Conservation (phyloP, 306 rosid genomes). For the Carpinus fangiana region DNA sequence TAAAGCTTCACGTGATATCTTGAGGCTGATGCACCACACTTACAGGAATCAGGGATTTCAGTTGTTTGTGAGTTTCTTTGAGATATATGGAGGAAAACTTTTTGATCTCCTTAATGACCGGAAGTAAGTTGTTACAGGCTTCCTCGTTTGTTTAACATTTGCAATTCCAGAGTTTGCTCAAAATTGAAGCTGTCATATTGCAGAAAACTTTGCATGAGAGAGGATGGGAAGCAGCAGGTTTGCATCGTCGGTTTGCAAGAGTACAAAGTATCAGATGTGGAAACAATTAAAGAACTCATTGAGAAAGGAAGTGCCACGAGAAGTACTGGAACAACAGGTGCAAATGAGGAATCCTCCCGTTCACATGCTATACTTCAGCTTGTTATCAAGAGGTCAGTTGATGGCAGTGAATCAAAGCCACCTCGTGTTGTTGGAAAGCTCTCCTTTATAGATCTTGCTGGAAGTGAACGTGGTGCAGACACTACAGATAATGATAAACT, state of each 20-base stretch:
- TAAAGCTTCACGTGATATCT: conserved; percentile 92
- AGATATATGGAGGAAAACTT: conserved; percentile 97
- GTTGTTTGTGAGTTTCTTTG: conserved; percentile 94
- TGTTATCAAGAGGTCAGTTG: conserved; percentile 78
- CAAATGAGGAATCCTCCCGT: conserved; percentile 98
- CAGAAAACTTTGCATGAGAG: conserved; percentile 99
- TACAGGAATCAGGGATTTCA: conserved; percentile 91
- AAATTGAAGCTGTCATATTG: conserved; percentile 32
- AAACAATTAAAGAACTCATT: conserved; percentile 87
- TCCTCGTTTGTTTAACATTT: conserved; percentile 10
- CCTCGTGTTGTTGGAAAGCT: conserved; percentile 92
- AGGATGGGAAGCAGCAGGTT: conserved; percentile 97
- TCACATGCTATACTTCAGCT: conserved; percentile 99
- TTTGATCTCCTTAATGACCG: conserved; percentile 95
- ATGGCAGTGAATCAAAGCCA: conserved; percentile 87
- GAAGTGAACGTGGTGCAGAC: conserved; percentile 99
- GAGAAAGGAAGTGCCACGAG: conserved; percentile 93
- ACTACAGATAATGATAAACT: conserved; percentile 98
- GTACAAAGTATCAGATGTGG: conserved; percentile 89
- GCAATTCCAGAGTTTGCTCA: conserved; percentile 16
- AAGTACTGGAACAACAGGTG: conserved; percentile 98
- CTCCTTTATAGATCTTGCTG: conserved; percentile 98
- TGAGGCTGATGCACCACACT: conserved; percentile 95
- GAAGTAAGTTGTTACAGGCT: conserved; percentile 55
- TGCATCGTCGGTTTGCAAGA: conserved; percentile 99